Conservation (phyloP, 192 early-diverging fungal genomes). For the Backusella morwellensis region DNA sequence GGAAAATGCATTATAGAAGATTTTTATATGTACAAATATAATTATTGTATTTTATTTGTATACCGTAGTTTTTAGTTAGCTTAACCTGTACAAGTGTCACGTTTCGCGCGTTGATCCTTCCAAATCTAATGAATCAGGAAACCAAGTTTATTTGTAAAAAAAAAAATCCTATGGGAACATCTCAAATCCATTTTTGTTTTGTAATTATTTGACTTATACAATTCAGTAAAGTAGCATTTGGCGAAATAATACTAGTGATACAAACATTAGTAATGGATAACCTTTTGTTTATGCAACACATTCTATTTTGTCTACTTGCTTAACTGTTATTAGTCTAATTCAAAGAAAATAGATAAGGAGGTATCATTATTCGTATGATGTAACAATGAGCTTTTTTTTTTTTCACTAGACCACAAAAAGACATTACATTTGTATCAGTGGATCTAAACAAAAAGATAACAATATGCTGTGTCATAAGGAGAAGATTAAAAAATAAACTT, state of each 20-base stretch:
- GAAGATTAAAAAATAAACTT: not conserved
- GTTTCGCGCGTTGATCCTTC: not conserved
- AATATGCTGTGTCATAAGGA: not conserved
- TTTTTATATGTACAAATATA: not conserved
- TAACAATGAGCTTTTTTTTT: not conserved
- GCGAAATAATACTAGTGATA: not conserved
- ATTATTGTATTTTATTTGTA: not conserved
- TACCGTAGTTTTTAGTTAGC: not conserved
- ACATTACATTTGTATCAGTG: not conserved
- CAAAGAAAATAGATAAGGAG: not conserved
- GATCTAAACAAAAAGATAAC: not conserved
- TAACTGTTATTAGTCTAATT: not conserved
- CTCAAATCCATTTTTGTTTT: not conserved
- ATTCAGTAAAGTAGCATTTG: not conserved
- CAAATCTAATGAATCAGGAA: not conserved
- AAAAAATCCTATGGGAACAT: not conserved
- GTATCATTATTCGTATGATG: not conserved
- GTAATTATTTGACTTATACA: not conserved
- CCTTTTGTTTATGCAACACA: not conserved
- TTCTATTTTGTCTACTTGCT: not conserved
- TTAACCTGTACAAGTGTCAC: not conserved
- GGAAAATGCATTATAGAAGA: not conserved
- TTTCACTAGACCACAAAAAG: not conserved
- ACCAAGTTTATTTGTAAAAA: not conserved
- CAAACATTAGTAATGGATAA: not conserved